Evolutionary conservation across 2,329 filamentous ascomycete genomes (phyloP).

Genomic region (Colletotrichum lindemuthianum): DNA sequence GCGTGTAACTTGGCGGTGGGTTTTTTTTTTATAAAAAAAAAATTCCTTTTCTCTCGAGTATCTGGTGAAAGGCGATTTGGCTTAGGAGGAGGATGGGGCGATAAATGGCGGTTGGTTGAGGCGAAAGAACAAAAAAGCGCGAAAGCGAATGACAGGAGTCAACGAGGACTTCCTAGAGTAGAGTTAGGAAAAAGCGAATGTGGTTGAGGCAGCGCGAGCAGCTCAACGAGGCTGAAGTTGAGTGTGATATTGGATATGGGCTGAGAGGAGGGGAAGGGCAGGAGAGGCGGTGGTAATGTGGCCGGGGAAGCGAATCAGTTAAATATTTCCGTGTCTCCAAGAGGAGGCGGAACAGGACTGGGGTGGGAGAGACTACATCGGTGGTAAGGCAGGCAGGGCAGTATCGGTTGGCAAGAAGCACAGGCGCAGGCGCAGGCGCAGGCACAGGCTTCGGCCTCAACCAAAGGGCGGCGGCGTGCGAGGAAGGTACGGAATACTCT

Average conservation of each 20-base stretch:
- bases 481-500: no score
- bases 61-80: slow-evolving; percentile 24
- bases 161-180: slow-evolving; percentile 75
- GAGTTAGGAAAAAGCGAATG: slow-evolving; percentile 60
- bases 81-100: slow-evolving; percentile 37
- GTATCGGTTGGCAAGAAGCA: not conserved
- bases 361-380: not conserved
- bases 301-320: slow-evolving; percentile 45
- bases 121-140: slow-evolving; percentile 57
- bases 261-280: slow-evolving; percentile 42
- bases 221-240: slow-evolving; percentile 36
- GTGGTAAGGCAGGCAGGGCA: no score
- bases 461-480: not conserved
- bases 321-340: slow-evolving; percentile 32
- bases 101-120: slow-evolving; percentile 42
- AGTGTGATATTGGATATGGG: slow-evolving; percentile 40
- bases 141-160: slow-evolving; percentile 81
- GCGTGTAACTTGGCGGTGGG: not conserved
- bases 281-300: slow-evolving; percentile 48
- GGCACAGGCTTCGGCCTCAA: slow-evolving; percentile 16
- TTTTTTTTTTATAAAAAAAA: slow-evolving; percentile 8
- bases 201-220: slow-evolving; percentile 40
- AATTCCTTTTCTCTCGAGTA: slow-evolving; percentile 34
- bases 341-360: slow-evolving; percentile 20
- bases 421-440: slow-evolving; percentile 16